Percentiles rank a stretch among this genome's conserved stretches.
These are phyloP conservation scores for Fusarium sp. DNA, from an alignment of 2,329 filamentous ascomycete species.

Conservation along the genomic window DNA sequence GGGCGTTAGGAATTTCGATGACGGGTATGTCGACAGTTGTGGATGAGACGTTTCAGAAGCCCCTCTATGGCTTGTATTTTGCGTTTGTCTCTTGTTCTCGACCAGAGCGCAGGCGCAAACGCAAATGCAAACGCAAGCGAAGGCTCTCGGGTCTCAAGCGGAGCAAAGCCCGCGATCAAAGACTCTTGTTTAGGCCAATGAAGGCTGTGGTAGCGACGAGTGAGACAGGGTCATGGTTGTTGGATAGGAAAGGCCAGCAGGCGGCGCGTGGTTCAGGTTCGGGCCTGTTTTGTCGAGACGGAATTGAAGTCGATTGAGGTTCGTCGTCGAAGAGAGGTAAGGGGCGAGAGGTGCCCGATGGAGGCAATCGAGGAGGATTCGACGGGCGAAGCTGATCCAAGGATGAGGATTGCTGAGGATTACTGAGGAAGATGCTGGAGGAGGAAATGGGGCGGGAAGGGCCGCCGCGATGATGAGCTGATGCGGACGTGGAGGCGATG, in stretches of 20 bases:
- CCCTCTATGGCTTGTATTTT: slow-evolving; percentile 40
- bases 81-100: slow-evolving; percentile 33
- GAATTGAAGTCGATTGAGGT: slow-evolving; percentile 8
- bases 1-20: slow-evolving; percentile 31
- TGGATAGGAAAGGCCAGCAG: slow-evolving; percentile 32
- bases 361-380: slow-evolving; percentile 5
- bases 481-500: slow-evolving; percentile 39
- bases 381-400: slow-evolving; percentile 16
- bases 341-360: background rate
- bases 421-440: slow-evolving; percentile 24
- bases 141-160: slow-evolving; percentile 39
- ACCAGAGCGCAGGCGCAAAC: slow-evolving; percentile 34
- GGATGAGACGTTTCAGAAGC: slow-evolving; percentile 46
- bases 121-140: background rate
- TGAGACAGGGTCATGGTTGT: slow-evolving; percentile 47
- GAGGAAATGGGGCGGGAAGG: slow-evolving; percentile 38
- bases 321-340: slow-evolving; percentile 4
- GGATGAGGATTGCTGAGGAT: slow-evolving; percentile 24
- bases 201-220: slow-evolving; percentile 45
- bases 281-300: slow-evolving; percentile 18
- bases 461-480: slow-evolving; percentile 43
- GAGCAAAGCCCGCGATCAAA: slow-evolving; percentile 28
- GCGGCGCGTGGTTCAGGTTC: slow-evolving; percentile 38
- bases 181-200: slow-evolving; percentile 42
- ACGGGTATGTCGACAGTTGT: slow-evolving; percentile 33